A percentile compares a stretch with the other conserved stretches of the same genome.
Evolutionary conservation across 2,329 filamentous ascomycete genomes (phyloP).

Genomic region (Hypoxylon sp.): DNA sequence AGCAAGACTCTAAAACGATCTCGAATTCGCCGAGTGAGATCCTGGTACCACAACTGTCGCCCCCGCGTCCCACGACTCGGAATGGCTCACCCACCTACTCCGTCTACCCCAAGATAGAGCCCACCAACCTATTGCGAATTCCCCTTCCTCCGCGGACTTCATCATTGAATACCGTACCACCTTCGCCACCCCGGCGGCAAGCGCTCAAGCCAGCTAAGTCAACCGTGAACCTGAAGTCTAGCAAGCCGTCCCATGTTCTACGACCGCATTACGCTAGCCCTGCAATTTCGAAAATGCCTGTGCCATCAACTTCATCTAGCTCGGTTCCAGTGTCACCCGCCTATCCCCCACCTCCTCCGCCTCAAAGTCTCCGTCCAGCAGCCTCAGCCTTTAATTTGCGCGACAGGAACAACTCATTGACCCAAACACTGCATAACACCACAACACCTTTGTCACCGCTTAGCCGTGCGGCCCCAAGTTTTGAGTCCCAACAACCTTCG

Average conservation of each 20-base stretch:
- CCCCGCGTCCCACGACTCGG: conserved; percentile 37
- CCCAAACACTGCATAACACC: conserved; percentile 36
- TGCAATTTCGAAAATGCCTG: conserved; percentile 14
- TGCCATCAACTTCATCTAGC: conserved; percentile 15
- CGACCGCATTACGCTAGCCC: conserved; percentile 16
- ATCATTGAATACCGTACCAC: conserved; percentile 49
- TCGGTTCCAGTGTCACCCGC: conserved; percentile 50
- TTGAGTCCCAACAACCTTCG: conserved; percentile 44
- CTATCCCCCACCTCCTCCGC: conserved; percentile 47
- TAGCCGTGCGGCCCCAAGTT: conserved; percentile 39
- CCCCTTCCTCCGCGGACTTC: conserved; percentile 56
- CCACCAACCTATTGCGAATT: conserved; percentile 34
- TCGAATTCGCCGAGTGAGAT: conserved; percentile 51
- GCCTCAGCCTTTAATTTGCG: conserved; percentile 50
- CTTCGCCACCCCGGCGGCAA: conserved; percentile 46
- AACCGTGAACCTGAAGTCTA: conserved; percentile 43
- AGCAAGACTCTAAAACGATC: conserved; percentile 14
- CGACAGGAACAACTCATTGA: conserved; percentile 34
- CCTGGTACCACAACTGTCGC: conserved; percentile 30
- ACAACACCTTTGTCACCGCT: conserved; percentile 43
- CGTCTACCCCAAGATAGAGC: conserved; percentile 59
- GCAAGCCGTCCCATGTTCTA: conserved; percentile 42
- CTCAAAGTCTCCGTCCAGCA: conserved; percentile 43
- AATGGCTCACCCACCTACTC: conserved; percentile 56
- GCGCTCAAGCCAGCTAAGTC: conserved; percentile 48